Conservation (phyloP, 345 rosid species). For the Eutrema japonicum region DNA sequence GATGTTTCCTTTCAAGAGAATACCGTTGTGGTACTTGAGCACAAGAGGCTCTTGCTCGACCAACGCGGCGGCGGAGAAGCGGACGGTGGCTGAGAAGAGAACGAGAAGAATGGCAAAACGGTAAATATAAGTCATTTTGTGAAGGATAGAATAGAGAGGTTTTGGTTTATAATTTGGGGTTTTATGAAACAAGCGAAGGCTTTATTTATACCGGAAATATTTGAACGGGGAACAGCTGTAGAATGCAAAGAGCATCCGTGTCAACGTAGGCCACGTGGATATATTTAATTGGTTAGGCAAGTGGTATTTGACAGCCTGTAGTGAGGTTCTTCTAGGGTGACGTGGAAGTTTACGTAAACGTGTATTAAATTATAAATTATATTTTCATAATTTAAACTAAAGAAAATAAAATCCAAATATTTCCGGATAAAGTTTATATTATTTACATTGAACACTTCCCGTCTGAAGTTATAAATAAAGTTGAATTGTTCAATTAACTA, state of each 20-base stretch:
- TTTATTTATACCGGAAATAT: slow-evolving; percentile 26
- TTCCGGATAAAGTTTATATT: slow-evolving; percentile 42
- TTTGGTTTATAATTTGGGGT: not conserved
- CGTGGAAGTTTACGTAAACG: slow-evolving; percentile 39
- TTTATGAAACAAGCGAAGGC: not conserved
- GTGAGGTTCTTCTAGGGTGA: slow-evolving; percentile 38
- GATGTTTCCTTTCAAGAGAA: slow-evolving; percentile 64
- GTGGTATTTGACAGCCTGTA: slow-evolving; percentile 41
- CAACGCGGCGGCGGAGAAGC: slow-evolving; percentile 31
- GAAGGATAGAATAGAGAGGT: not conserved
- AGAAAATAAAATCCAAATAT: not conserved
- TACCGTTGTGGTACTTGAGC: slow-evolving; percentile 68
- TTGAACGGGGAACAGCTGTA: slow-evolving; percentile 43
- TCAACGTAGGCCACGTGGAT: slow-evolving; percentile 42
- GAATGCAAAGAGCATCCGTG: not conserved
- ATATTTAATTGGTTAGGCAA: slow-evolving; percentile 28
- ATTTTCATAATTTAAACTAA: not conserved
- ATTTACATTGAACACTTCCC: slow-evolving; percentile 26
- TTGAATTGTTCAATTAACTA: not conserved
- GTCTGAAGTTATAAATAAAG: slow-evolving; percentile 24
- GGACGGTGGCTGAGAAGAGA: slow-evolving; percentile 30
- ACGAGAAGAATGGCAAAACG: slow-evolving; percentile 32
- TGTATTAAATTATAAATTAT: slow-evolving; percentile 1
- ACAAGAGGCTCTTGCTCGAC: slow-evolving; percentile 42
- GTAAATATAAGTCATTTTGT: slow-evolving; percentile 26